Evolutionary conservation across 441 rosid species (phyloP), one percentile per base, ranked within the genome.

Genomic region (Omphalea diandra): DNA sequence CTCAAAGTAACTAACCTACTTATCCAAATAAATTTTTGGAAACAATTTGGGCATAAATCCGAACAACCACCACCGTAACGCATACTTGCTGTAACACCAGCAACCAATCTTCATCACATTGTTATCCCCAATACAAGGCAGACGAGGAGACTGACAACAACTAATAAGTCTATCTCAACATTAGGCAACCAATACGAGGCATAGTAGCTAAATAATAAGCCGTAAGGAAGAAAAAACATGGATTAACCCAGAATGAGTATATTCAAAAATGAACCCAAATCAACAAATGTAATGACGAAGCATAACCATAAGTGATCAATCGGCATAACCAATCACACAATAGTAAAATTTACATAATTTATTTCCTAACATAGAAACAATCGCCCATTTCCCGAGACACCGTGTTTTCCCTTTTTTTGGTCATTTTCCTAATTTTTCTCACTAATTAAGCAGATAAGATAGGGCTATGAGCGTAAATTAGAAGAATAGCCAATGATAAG

Each of bases 261-360:
- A n/a, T n/a, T n/a, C n/a, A n/a, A n/a, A n/a, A n/a, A 47, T 29
- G 24, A 57, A 58, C 41, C 67, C 44, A 65, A 24, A 35, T 17
- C 64, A 65, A 38, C 53, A 32, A 33, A 73, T 20, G 41, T 9
- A 66, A 20, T 8, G 49, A 47, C 0, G 17, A 66, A 50, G 2
- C 26, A 64, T 3, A 26, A 12, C 26, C 50, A 49, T n/a, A 31
- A 67, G 22, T 53, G 22, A 3, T 22, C 22, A 49, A 46, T 40
- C 41, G 11, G 36, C 1, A 38, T 11, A 53, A 29, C 44, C 53
- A 50, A 59, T 59, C 52, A 29, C 50, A 67, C 3, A 54, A 24
- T 1, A 26, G 54, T 7, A 31, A 17, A 32, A n/a, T n/a, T n/a
- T 1, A 59, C 3, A 27, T 5, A 5, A 26, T 27, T n/a, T 14